Evolutionary conservation across 768 basidiomycete genomes (phyloP), one percentile per base, ranked within the genome.

Genomic region (Leccinum subgranulosum): DNA sequence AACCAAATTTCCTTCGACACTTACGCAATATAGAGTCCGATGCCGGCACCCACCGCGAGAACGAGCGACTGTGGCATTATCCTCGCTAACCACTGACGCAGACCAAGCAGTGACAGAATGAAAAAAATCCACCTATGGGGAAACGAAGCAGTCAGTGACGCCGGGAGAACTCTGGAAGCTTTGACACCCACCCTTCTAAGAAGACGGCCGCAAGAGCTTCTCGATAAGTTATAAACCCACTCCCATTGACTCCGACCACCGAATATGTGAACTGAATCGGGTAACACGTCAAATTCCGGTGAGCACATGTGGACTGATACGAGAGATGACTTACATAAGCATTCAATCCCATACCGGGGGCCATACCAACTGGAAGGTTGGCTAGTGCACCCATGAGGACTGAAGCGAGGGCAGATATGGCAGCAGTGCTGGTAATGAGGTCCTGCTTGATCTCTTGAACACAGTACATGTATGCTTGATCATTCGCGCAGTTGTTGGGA

Each of bases 21-120:
- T 66, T 64, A 90, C 80, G 91, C 90, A 61, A 94, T 90, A 73
- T 90, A 94, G 17, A 94, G 72, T 58, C 92, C 92, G 65, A 94
- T 93, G 57, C 92, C 92, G 36, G 89, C 84, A 45, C 92, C 92
- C 11, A 92, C 89, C 2, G 92, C 87, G 55, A 92, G 80, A 4
- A 92, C 85, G 27, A 94, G 80, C 3, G 92, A 93, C 61, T 90
- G 88, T 1, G 92, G 92, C 84, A 94, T 93, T 55, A 92, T 82
- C 15, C 92, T 84, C 14, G 87, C 90, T 5, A 94, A 80, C 92
- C 91, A 94, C 75, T 93, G 91, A 50, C 92, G 90, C 53, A 94
- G 79, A 59, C 92, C 92, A 29, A 94, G 75, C 21, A 94, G 70
- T 0, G 91, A 92, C 14, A 94, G 76, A 65, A 87, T 61, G 60